phyloP scores from a whole-genome alignment of 257 asterid genomes.

The Lycium barbarum region DNA sequence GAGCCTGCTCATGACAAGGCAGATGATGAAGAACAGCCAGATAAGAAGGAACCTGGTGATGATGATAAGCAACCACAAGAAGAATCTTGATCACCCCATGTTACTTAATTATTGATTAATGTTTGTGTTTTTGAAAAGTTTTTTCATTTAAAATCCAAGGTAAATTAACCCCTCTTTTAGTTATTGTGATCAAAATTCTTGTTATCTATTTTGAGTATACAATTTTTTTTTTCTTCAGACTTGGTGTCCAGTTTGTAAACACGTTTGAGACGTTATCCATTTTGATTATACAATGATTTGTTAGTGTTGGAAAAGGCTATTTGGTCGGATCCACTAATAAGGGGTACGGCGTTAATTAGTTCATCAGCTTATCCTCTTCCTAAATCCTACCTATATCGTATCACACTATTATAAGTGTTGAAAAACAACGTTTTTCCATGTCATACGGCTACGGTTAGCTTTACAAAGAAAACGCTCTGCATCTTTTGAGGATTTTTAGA shows the following conservation, averaged over 20 bases:
- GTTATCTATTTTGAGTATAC: background rate
- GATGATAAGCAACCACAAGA: background rate
- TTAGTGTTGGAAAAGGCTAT: too few species aligned
- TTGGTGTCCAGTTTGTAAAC: constrained; percentile 12
- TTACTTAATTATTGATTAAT: background rate
- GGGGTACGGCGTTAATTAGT: too few species aligned
- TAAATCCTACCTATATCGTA: too few species aligned
- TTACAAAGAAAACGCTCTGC: too few species aligned
- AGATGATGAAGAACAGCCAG: constrained; percentile 22
- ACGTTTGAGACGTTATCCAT: constrained; percentile 13
- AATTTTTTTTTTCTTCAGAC: background rate
- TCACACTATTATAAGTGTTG: too few species aligned
- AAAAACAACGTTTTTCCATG: too few species aligned
- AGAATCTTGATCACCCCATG: background rate
- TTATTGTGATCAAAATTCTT: background rate
- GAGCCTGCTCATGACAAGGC: constrained; percentile 14
- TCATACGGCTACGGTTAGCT: too few species aligned
- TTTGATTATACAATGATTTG: background rate
- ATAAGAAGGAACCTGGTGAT: constrained; percentile 22
- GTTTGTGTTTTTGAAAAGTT: background rate
- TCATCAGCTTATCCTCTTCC: too few species aligned
- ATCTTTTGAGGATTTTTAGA: too few species aligned
- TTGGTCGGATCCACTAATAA: too few species aligned
- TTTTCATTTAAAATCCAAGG: background rate
- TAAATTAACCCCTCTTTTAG: background rate